Conservation (phyloP, 1,284 basidiomycete species). For the Clitocybe nebularis region DNA sequence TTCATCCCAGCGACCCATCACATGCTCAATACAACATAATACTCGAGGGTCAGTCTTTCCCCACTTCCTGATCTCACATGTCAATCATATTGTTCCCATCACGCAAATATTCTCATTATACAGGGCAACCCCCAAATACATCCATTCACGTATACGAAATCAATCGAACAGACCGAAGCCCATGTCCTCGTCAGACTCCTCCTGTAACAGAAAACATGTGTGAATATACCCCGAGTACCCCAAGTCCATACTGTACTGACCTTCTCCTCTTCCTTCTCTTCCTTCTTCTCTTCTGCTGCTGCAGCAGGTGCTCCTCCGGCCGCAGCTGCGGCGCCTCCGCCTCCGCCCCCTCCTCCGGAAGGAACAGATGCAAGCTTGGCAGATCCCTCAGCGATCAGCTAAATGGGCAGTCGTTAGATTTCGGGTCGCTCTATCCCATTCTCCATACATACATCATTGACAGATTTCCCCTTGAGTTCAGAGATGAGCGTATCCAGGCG, state of each 20-base stretch:
- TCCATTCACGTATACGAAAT: conserved; percentile 18
- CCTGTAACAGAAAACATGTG: conserved; percentile 38
- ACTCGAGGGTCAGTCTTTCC: too few relatives aligned
- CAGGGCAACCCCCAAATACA: too few relatives aligned
- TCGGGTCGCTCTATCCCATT: too few relatives aligned
- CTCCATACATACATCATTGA: conserved; percentile 65
- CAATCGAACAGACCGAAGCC: conserved; percentile 96
- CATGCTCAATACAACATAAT: too few relatives aligned
- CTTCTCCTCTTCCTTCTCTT: conserved; percentile 82
- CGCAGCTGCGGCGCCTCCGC: conserved; percentile 44
- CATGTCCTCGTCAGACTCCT: conserved; percentile 89
- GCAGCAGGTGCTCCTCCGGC: conserved; percentile 60
- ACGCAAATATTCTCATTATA: too few relatives aligned
- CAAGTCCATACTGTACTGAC: too few relatives aligned
- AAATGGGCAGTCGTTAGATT: too few relatives aligned
- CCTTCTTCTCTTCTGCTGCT: conserved; percentile 64
- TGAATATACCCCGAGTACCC: too few relatives aligned
- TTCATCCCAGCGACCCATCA: too few relatives aligned
- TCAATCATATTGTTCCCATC: too few relatives aligned
- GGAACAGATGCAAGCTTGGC: conserved; percentile 93
- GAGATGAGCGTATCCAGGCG: conserved; percentile 85
- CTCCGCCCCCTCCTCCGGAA: conserved; percentile 71
- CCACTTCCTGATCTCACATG: too few relatives aligned
- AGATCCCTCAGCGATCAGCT: conserved; percentile 92
- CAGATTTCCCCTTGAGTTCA: conserved; percentile 91